These are phyloP conservation scores for Saururus chinensis DNA, from an alignment of 164 flowering plant genomes.

Conservation along the genomic window DNA sequence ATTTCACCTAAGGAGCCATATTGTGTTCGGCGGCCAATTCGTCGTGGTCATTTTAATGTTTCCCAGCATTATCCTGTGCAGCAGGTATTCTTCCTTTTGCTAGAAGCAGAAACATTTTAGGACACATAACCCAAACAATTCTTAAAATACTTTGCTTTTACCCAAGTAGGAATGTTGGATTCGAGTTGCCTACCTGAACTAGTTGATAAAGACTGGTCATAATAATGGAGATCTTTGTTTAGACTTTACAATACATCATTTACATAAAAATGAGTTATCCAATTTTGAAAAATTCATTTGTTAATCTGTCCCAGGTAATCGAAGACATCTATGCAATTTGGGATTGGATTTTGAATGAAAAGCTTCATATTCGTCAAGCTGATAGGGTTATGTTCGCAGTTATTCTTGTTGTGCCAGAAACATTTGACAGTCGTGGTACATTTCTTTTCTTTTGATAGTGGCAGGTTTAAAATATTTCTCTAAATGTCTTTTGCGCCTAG, in stretches of 20 bases:
- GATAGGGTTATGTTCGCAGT: slow-evolving; percentile 71
- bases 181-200: too few species aligned
- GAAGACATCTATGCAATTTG: slow-evolving; percentile 84
- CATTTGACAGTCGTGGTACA: slow-evolving; percentile 90
- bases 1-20: slow-evolving; percentile 79
- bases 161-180: too few species aligned
- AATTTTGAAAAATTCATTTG: too few species aligned
- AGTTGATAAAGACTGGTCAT: too few species aligned
- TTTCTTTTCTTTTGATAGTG: not conserved
- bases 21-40: slow-evolving; percentile 76
- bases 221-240: too few species aligned
- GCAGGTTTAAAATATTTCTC: too few species aligned
- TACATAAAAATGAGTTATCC: too few species aligned
- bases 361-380: slow-evolving; percentile 52
- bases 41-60: slow-evolving; percentile 91
- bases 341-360: slow-evolving; percentile 90
- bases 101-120: too few species aligned
- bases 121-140: too few species aligned
- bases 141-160: too few species aligned
- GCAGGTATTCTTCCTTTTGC: slow-evolving; percentile 40
- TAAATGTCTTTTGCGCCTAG: not conserved
- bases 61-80: slow-evolving; percentile 78
- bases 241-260: too few species aligned
- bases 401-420: slow-evolving; percentile 83
- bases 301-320: slow-evolving; percentile 36